Conservation (phyloP, 2,329 filamentous ascomycete genomes). For the Phialophora verrucosa region DNA sequence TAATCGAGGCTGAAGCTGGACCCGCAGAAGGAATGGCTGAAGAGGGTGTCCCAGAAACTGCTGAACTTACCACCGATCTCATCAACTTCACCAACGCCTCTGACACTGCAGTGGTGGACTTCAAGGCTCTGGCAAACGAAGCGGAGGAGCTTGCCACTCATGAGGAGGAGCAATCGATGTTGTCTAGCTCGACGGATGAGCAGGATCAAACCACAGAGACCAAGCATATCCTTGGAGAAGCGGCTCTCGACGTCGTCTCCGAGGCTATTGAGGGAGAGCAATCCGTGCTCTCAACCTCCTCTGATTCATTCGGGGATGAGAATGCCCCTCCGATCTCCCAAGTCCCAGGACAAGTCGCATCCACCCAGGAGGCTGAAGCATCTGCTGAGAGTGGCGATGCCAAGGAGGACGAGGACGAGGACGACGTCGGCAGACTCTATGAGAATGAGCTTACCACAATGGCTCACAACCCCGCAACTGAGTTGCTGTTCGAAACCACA, state of each 20-base stretch:
- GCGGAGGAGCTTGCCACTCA: constrained; percentile 31
- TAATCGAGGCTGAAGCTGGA: constrained; percentile 20
- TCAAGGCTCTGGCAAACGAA: constrained; percentile 33
- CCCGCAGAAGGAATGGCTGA: constrained; percentile 19
- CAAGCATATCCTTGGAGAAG: constrained; percentile 45
- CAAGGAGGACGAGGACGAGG: background rate
- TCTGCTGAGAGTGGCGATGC: background rate
- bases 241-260: constrained; percentile 1
- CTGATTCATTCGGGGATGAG: background rate
- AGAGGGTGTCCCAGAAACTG: constrained; percentile 36
- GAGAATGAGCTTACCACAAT: background rate
- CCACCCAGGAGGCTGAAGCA: background rate
- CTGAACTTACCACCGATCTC: constrained; percentile 34
- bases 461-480: background rate
- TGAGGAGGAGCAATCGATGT: constrained; percentile 27
- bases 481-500: constrained; percentile 1
- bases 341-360: background rate
- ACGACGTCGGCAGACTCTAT: background rate
- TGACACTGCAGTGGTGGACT: constrained; percentile 38
- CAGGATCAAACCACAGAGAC: constrained; percentile 52
- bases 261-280: constrained; percentile 11
- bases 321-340: background rate
- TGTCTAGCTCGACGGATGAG: constrained; percentile 59
- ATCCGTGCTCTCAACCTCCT: constrained; percentile 6
- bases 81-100: constrained; percentile 36